Percentiles rank a stretch among this genome's conserved stretches.
phyloP scores from a whole-genome alignment of 306 rosid genomes.

The Vigna angularis region DNA sequence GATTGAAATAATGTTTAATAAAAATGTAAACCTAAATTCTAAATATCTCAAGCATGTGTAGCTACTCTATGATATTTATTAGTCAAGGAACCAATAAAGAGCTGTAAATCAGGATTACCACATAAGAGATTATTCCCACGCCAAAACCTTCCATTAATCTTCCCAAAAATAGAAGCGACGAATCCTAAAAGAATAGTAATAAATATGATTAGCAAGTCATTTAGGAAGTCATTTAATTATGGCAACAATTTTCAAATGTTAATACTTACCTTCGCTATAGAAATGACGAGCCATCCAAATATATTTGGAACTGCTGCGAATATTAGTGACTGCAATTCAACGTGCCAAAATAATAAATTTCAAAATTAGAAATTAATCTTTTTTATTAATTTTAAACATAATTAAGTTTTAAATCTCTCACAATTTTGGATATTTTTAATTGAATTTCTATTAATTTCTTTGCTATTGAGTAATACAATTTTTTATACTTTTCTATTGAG shows the following conservation, averaged over 20 bases:
- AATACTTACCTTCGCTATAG: slow-evolving; percentile 60
- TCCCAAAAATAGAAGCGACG: slow-evolving; percentile 71
- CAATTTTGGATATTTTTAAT: too few species aligned
- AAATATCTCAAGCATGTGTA: too few species aligned
- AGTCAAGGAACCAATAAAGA: background rate
- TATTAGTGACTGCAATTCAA: slow-evolving; percentile 61
- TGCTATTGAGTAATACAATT: too few species aligned
- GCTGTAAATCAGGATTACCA: slow-evolving; percentile 53
- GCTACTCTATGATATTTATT: too few species aligned
- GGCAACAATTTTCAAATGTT: background rate
- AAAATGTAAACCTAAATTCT: too few species aligned
- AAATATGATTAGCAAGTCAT: slow-evolving; percentile 2
- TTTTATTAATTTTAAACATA: too few species aligned
- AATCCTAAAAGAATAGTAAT: slow-evolving; percentile 53
- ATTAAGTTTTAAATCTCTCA: too few species aligned
- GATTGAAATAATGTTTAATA: too few species aligned
- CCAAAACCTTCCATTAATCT: slow-evolving; percentile 86
- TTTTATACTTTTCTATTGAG: too few species aligned
- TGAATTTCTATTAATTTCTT: too few species aligned
- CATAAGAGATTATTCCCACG: slow-evolving; percentile 83
- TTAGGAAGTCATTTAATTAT: slow-evolving; percentile 5
- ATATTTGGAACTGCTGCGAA: slow-evolving; percentile 70
- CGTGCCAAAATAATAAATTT: slow-evolving; percentile 5
- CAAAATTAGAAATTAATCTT: background rate
- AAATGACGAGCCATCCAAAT: slow-evolving; percentile 72